phyloP scores from a whole-genome alignment of 2,329 filamentous ascomycete species.

The Fragosphaeria purpurea region DNA sequence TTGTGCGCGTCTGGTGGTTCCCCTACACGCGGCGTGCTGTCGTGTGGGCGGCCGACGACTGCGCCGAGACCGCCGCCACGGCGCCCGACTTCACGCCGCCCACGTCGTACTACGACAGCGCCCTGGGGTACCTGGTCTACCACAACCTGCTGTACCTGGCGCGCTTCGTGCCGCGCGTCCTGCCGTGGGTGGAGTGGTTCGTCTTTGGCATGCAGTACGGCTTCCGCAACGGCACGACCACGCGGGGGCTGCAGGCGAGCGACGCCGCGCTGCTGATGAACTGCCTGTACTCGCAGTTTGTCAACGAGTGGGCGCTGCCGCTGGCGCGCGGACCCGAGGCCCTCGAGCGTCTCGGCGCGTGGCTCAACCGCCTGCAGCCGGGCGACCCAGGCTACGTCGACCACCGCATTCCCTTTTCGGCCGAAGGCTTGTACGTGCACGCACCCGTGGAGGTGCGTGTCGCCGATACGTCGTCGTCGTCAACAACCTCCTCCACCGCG shows the following conservation, averaged over 20 bases:
- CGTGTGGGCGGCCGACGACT: constrained; percentile 80
- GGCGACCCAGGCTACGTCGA: constrained; percentile 48
- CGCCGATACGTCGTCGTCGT: constrained; percentile 43
- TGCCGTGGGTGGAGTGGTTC: constrained; percentile 91
- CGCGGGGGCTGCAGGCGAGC: constrained; percentile 66
- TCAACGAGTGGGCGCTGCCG: constrained; percentile 96
- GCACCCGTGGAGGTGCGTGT: constrained; percentile 71
- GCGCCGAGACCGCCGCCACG: constrained; percentile 39
- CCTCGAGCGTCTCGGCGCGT: constrained; percentile 69
- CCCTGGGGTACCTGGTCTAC: constrained; percentile 79
- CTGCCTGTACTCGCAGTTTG: constrained; percentile 95
- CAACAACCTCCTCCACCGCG: constrained; percentile 17
- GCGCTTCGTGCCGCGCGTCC: constrained; percentile 65
- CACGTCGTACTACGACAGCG: constrained; percentile 69
- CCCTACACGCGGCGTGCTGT: constrained; percentile 84
- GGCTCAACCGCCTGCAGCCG: constrained; percentile 57
- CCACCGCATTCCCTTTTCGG: constrained; percentile 58
- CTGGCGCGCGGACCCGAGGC: constrained; percentile 80
- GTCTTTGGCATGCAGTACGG: constrained; percentile 97
- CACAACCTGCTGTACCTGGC: constrained; percentile 79
- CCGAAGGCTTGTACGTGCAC: constrained; percentile 62
- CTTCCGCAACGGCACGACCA: constrained; percentile 54
- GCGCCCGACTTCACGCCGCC: constrained; percentile 39
- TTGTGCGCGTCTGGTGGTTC: constrained; percentile 94
- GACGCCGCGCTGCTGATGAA: constrained; percentile 84